A percentile compares a stretch with the other conserved stretches of the same genome.
phyloP scores from a whole-genome alignment of 108 stramenopile species.

The Fragilariopsis cylindrus region DNA sequence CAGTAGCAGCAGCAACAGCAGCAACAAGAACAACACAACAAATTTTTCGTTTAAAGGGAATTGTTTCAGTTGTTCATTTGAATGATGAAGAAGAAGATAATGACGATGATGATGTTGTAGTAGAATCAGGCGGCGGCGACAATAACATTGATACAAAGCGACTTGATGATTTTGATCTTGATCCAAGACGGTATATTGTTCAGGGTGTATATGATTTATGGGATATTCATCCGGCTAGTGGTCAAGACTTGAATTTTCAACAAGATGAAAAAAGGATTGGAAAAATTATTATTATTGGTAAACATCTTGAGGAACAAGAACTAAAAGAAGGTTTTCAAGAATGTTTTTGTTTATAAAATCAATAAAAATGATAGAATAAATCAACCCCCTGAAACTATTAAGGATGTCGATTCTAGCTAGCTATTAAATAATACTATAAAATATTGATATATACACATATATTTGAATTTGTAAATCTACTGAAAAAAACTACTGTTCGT shows the following conservation, averaged over 20 bases:
- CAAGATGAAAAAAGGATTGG: constrained; percentile 56
- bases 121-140: not conserved
- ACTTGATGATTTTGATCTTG: constrained; percentile 30
- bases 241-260: constrained; percentile 40
- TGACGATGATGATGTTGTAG: constrained; percentile 5
- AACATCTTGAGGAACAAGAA: constrained; percentile 48
- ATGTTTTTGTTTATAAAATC: constrained; percentile 41
- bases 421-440: too few relatives aligned
- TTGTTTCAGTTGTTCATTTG: constrained; percentile 51
- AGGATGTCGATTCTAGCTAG: too few relatives aligned
- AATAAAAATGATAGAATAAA: too few relatives aligned
- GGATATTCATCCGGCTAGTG: constrained; percentile 69
- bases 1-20: not conserved
- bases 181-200: constrained; percentile 63
- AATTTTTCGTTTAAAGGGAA: constrained; percentile 81
- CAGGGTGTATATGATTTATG: constrained; percentile 89
- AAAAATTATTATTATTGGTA: constrained; percentile 89
- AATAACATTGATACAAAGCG: not conserved
- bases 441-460: too few relatives aligned
- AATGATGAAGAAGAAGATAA: constrained; percentile 21
- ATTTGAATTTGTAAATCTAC: too few relatives aligned
- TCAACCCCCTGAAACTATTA: too few relatives aligned
- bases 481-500: too few relatives aligned
- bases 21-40: constrained; percentile 25
- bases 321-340: constrained; percentile 59